A percentile compares a stretch with the other conserved stretches of the same genome.
These are phyloP conservation scores for Leccinum olivaceopallidum DNA, from an alignment of 768 basidiomycete genomes.

Conservation along the genomic window DNA sequence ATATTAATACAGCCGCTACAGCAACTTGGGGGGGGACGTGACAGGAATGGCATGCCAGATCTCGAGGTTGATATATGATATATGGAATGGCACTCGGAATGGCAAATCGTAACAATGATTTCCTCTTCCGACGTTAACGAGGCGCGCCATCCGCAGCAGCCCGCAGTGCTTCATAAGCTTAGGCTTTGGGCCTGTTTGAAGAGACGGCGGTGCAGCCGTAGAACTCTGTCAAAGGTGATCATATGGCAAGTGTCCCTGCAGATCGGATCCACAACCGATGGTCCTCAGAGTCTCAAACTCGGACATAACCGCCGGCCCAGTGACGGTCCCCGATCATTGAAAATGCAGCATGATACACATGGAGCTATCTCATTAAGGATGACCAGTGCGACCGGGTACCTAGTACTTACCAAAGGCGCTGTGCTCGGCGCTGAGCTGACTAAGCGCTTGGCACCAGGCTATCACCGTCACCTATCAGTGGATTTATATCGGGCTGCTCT, in stretches of 20 bases:
- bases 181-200: neutral
- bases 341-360: neutral
- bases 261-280: neutral
- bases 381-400: too few relatives aligned
- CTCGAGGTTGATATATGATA: neutral
- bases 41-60: neutral
- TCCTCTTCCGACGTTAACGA: neutral
- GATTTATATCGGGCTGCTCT: too few relatives aligned
- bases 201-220: neutral
- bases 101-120: neutral
- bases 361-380: neutral
- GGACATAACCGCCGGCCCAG: neutral
- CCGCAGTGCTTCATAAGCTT: neutral
- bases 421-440: too few relatives aligned
- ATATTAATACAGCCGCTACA: neutral
- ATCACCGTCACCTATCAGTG: too few relatives aligned
- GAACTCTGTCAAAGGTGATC: neutral
- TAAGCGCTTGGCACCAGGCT: too few relatives aligned
- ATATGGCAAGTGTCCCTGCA: neutral
- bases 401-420: neutral
- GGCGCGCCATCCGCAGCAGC: neutral
- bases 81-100: constrained; percentile 3
- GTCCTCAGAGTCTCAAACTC: neutral
- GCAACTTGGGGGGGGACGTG: neutral
- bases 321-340: neutral